Evolutionary conservation across 1,139 yeast species (phyloP).

Genomic region (Yamadazyma dushanensis): DNA sequence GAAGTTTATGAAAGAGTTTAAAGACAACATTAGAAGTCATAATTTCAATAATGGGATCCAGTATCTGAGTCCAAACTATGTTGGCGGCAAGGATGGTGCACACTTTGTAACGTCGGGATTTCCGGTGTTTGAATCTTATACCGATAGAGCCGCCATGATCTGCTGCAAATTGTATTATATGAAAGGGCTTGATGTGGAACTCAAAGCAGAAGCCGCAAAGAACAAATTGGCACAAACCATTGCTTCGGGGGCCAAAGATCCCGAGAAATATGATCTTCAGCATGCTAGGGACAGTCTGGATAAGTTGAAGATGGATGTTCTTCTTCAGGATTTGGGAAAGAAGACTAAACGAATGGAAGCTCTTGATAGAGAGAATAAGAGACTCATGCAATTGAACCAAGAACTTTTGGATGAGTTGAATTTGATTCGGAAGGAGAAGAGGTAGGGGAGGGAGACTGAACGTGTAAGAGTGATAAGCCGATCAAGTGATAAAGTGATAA

Average conservation of each 20-base stretch:
- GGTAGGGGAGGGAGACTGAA: too few relatives aligned
- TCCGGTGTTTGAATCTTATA: constrained; percentile 19
- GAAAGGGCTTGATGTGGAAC: constrained; percentile 24
- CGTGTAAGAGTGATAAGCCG: too few relatives aligned
- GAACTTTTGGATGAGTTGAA: constrained; percentile 23
- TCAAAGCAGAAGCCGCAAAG: constrained; percentile 26
- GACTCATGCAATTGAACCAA: constrained; percentile 35
- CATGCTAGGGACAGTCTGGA: constrained; percentile 15
- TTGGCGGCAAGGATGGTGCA: constrained; percentile 8
- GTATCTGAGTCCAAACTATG: constrained; percentile 8
- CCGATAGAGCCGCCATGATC: constrained; percentile 18
- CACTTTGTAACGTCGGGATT: constrained; percentile 14
- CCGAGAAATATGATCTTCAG: constrained; percentile 5
- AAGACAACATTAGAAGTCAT: constrained; percentile 4
- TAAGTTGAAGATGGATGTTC: constrained; percentile 16
- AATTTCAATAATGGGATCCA: constrained; percentile 12
- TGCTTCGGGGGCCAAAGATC: neutral
- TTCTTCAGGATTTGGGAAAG: constrained; percentile 26
- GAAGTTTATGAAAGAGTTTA: constrained; percentile 19
- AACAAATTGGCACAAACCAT: constrained; percentile 18
- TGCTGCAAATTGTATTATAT: constrained; percentile 27
- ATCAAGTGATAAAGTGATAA: too few relatives aligned
- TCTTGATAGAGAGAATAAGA: constrained; percentile 30
- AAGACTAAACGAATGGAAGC: constrained; percentile 26
- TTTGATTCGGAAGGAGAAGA: neutral